phyloP scores from a whole-genome alignment of 2,329 filamentous ascomycete genomes.

The Sphaceloma murrayae region DNA sequence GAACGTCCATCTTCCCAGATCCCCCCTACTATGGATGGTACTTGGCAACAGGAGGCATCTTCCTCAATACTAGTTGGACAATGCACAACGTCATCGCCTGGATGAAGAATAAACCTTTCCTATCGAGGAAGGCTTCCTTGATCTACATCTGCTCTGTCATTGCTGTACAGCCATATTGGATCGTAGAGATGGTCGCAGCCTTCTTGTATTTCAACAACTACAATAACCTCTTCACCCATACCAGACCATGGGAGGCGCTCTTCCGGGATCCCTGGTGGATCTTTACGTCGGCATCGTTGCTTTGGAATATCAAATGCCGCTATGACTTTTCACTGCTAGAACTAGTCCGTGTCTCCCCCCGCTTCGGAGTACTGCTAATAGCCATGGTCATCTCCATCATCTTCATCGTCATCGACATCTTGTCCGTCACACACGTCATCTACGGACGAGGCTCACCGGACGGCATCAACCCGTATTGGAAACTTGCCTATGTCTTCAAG shows the following conservation, averaged over 20 bases:
- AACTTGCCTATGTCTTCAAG: constrained; percentile 55
- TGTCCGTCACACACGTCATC: constrained; percentile 44
- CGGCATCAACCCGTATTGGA: constrained; percentile 60
- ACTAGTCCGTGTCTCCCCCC: constrained; percentile 51
- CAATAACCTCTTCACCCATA: constrained; percentile 34
- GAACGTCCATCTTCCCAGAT: constrained; percentile 30
- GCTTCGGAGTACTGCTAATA: constrained; percentile 53
- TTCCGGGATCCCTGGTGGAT: constrained; percentile 62
- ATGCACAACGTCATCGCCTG: constrained; percentile 58
- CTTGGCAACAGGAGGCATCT: constrained; percentile 50
- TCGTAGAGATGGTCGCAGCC: constrained; percentile 56
- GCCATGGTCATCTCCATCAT: constrained; percentile 52
- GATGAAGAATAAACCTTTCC: constrained; percentile 55
- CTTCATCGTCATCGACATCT: constrained; percentile 53
- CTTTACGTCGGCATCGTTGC: constrained; percentile 49
- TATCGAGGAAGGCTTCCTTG: constrained; percentile 40
- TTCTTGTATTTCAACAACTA: constrained; percentile 48
- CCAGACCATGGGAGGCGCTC: constrained; percentile 45
- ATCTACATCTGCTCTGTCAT: constrained; percentile 52
- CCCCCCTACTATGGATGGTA: constrained; percentile 54
- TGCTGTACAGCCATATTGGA: constrained; percentile 53
- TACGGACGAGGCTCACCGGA: constrained; percentile 27
- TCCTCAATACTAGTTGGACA: constrained; percentile 53
- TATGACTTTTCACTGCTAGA: constrained; percentile 52
- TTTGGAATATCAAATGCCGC: constrained; percentile 53